Percentiles rank a stretch among this genome's conserved stretches.
Conservation (phyloP, 331 rosid genomes). For the Pyrus hybrid region DNA sequence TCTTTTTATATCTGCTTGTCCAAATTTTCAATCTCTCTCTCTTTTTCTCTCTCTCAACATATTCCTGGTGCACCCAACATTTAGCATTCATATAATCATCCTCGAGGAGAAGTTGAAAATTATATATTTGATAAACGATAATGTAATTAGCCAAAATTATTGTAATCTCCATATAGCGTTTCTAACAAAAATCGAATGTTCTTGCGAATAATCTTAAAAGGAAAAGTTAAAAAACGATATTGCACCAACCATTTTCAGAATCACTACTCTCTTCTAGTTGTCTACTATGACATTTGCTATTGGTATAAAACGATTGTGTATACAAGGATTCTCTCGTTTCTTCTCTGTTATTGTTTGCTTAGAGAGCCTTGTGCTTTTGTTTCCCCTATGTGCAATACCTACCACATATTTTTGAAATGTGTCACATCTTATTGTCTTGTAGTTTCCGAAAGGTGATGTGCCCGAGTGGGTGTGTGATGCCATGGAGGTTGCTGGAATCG, state of each 20-base stretch:
- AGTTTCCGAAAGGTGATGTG: constrained; percentile 84
- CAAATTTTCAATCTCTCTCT: not conserved
- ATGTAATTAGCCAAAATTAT: no score
- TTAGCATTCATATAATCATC: no score
- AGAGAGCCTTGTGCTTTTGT: not conserved
- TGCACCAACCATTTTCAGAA: not conserved
- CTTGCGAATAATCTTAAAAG: not conserved
- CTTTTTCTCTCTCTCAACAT: no score
- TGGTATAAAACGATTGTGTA: not conserved
- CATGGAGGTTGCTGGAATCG: constrained; percentile 95
- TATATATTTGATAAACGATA: no score
- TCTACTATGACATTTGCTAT: not conserved
- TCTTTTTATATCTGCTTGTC: not conserved
- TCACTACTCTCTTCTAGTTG: not conserved
- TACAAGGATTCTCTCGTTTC: not conserved
- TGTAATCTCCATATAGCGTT: no score
- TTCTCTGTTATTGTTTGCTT: not conserved
- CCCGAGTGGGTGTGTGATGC: constrained; percentile 96
- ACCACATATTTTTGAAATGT: not conserved
- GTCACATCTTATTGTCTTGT: constrained; percentile 17
- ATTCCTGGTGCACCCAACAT: no score
- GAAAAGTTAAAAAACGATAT: not conserved
- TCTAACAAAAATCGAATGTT: not conserved
- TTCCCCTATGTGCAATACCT: not conserved
- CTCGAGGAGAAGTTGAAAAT: no score